phyloP scores from a whole-genome alignment of 2,329 filamentous ascomycete genomes.

The Moelleriella libera region DNA sequence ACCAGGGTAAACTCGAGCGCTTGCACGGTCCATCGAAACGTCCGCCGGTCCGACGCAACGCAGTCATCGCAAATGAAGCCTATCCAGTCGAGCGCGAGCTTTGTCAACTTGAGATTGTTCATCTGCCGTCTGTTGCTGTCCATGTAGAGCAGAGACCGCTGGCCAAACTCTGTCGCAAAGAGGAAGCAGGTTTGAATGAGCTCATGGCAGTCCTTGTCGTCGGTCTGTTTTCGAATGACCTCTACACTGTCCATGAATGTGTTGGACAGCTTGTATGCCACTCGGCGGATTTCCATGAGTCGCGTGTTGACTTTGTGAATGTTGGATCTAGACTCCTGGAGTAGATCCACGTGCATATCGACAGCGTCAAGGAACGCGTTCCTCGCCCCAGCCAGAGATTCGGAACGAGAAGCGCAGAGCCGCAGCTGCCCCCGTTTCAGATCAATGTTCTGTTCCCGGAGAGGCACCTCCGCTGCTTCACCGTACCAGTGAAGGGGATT shows the following conservation, averaged over 20 bases:
- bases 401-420: conserved; percentile 77
- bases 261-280: conserved; percentile 91
- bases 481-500: conserved; percentile 70
- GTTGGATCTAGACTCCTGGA: conserved; percentile 87
- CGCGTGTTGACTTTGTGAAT: conserved; percentile 83
- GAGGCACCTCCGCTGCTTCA: conserved; percentile 52
- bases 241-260: conserved; percentile 98
- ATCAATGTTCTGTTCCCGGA: conserved; percentile 69
- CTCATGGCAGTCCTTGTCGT: conserved; percentile 78
- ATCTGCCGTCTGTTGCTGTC: conserved; percentile 89
- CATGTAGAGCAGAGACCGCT: conserved; percentile 88
- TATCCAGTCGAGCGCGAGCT: conserved; percentile 90
- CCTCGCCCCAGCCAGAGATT: conserved; percentile 66
- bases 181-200: conserved; percentile 96
- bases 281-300: conserved; percentile 86
- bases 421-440: conserved; percentile 77
- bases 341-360: conserved; percentile 72
- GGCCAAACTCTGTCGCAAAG: conserved; percentile 97
- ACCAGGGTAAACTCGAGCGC: conserved; percentile 94
- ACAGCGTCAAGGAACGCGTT: conserved; percentile 63
- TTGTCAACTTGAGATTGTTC: conserved; percentile 92
- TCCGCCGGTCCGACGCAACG: conserved; percentile 82
- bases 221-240: conserved; percentile 75
- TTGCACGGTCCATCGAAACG: conserved; percentile 92
- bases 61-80: conserved; percentile 98